Percentiles rank a stretch among this genome's conserved stretches.
Conservation (phyloP, 805 yeast genomes). For the Candida insectorum region DNA sequence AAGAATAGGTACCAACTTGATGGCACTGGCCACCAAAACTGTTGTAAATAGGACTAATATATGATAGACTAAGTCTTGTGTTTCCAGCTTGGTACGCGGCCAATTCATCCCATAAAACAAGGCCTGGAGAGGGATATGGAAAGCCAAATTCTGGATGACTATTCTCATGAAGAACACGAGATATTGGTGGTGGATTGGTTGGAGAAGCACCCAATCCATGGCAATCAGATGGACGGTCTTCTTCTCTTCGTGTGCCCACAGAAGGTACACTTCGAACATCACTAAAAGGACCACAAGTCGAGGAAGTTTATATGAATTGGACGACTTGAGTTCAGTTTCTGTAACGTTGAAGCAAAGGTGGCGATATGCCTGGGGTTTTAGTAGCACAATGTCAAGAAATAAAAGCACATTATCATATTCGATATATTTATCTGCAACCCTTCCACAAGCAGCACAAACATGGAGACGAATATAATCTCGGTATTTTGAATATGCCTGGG, state of each 20-base stretch:
- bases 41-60: constrained; percentile 57
- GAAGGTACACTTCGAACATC: constrained; percentile 83
- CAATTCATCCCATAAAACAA: constrained; percentile 9
- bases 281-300: constrained; percentile 45
- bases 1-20: constrained; percentile 82
- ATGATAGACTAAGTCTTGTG: constrained; percentile 5
- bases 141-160: constrained; percentile 40
- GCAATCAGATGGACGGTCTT: constrained; percentile 29
- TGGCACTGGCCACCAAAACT: constrained; percentile 69
- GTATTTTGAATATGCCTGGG: constrained; percentile 65
- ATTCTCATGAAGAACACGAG: constrained; percentile 53
- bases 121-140: constrained; percentile 35
- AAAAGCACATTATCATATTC: constrained; percentile 85
- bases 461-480: constrained; percentile 78
- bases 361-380: constrained; percentile 84
- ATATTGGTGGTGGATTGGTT: constrained; percentile 50
- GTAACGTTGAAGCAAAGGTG: constrained; percentile 79
- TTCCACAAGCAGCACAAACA: constrained; percentile 67
- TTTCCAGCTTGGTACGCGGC: neutral
- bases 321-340: constrained; percentile 14
- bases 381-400: constrained; percentile 75
- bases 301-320: neutral
- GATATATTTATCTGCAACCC: constrained; percentile 83
- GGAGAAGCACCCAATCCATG: constrained; percentile 22
- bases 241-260: constrained; percentile 89